These are phyloP conservation scores for Naegleria gruberi DNA, from an alignment of 208 protist species.

Conservation along the genomic window DNA sequence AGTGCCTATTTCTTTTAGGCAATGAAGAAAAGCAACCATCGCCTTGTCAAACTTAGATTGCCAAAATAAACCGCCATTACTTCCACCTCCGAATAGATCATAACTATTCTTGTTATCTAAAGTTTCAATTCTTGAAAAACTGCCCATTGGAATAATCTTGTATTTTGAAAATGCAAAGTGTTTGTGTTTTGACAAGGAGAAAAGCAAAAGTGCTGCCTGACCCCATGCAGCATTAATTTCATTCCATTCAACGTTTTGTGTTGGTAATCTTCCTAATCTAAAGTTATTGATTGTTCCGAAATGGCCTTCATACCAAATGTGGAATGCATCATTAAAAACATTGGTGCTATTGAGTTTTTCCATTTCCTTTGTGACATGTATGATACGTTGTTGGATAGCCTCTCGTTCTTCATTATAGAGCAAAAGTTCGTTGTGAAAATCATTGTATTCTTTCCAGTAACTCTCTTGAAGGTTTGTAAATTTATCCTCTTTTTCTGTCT, in stretches of 20 bases:
- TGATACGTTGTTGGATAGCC: conserved; percentile 51
- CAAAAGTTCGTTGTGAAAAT: background rate
- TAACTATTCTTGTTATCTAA: conserved; percentile 31
- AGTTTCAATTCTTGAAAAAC: conserved; percentile 35
- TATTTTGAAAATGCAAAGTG: conserved; percentile 42
- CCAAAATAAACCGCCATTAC: conserved; percentile 41
- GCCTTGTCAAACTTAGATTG: conserved; percentile 50
- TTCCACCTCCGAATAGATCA: conserved; percentile 38
- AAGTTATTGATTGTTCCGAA: conserved; percentile 67
- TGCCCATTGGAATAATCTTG: conserved; percentile 46
- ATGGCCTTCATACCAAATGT: conserved; percentile 56
- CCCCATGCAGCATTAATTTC: conserved; percentile 70
- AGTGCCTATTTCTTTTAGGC: conserved; percentile 47
- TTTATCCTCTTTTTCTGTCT: background rate
- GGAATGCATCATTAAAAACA: conserved; percentile 61
- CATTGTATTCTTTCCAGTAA: conserved; percentile 1
- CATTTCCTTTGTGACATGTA: conserved; percentile 52
- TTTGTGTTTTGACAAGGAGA: conserved; percentile 44
- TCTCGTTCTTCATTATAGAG: conserved; percentile 21
- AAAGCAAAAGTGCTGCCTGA: conserved; percentile 46
- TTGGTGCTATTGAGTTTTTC: conserved; percentile 54
- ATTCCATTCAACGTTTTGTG: conserved; percentile 51
- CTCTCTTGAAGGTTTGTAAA: background rate
- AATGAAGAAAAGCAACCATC: conserved; percentile 51
- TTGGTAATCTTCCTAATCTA: conserved; percentile 49